A percentile compares a stretch with the other conserved stretches of the same genome.
Evolutionary conservation across 2,329 filamentous ascomycete species (phyloP).

Genomic region (Xylaria sp.): DNA sequence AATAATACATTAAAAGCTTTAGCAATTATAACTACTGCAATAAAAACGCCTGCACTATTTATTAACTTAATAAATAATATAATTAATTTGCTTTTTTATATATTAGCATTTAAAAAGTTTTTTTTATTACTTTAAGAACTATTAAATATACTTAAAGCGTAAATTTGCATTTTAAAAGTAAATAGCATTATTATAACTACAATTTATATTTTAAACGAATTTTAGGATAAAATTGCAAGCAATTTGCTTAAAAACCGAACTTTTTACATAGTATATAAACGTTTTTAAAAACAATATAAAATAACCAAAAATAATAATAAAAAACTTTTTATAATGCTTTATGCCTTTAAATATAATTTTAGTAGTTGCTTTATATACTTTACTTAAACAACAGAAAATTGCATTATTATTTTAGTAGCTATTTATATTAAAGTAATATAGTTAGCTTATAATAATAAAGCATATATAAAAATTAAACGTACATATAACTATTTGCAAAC

Average conservation of each 20-base stretch:
- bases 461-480: neutral
- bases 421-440: neutral
- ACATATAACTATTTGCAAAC: neutral
- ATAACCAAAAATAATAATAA: slow-evolving; percentile 1
- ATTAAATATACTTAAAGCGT: too few relatives aligned
- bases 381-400: neutral
- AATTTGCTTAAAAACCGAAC: neutral
- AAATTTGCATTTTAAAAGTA: slow-evolving; percentile 4
- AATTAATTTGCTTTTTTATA: too few relatives aligned
- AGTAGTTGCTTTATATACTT: neutral
- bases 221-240: neutral
- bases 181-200: neutral
- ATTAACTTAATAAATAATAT: neutral
- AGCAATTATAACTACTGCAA: too few relatives aligned
- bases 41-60: too few relatives aligned
- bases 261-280: slow-evolving; percentile 6
- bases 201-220: neutral
- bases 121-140: slow-evolving; percentile 4
- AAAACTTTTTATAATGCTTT: neutral
- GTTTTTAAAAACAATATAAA: slow-evolving; percentile 1
- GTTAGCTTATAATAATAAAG: too few relatives aligned
- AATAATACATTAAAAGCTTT: too few relatives aligned
- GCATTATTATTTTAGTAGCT: neutral
- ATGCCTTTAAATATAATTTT: neutral
- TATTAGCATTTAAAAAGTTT: too few relatives aligned